These are phyloP conservation scores for Pelagophyceae sp. DNA, from an alignment of 352 stramenopile species.

Conservation along the genomic window DNA sequence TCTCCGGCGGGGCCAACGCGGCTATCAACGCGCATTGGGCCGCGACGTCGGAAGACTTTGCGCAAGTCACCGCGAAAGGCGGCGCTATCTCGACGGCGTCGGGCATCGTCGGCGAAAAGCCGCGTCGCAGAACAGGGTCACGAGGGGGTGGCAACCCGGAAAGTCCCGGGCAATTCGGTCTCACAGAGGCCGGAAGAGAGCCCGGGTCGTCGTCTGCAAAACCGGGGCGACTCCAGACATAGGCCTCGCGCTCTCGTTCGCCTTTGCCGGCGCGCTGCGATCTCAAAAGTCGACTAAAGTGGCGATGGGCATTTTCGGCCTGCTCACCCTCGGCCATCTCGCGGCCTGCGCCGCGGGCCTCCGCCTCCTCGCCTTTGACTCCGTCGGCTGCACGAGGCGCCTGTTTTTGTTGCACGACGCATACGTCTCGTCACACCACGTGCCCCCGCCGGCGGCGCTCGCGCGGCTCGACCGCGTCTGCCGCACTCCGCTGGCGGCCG, in stretches of 20 bases:
- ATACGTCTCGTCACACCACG: background rate
- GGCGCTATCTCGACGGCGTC: background rate
- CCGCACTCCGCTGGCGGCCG: background rate
- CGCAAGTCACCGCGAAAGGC: background rate
- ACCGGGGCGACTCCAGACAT: no score
- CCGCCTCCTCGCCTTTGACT: background rate
- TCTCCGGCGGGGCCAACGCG: conserved; percentile 7
- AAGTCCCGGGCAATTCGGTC: no score
- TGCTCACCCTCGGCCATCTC: background rate
- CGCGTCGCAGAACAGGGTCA: no score
- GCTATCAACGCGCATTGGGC: background rate
- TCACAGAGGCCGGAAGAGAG: no score
- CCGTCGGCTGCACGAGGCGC: background rate
- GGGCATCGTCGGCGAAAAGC: conserved; percentile 1
- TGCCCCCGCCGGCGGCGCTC: conserved; percentile 2
- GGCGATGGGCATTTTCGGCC: background rate
- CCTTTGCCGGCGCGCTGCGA: background rate
- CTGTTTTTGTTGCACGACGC: background rate
- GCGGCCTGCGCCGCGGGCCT: background rate
- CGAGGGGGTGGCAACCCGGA: no score
- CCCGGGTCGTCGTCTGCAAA: no score
- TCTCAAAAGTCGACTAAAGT: background rate
- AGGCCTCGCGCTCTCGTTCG: background rate
- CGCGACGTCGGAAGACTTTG: background rate
- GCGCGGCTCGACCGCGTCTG: background rate